Base-by-base conservation (phyloP, 768 basidiomycete species). In the Tubosaeta brunneosetosa region DNA sequence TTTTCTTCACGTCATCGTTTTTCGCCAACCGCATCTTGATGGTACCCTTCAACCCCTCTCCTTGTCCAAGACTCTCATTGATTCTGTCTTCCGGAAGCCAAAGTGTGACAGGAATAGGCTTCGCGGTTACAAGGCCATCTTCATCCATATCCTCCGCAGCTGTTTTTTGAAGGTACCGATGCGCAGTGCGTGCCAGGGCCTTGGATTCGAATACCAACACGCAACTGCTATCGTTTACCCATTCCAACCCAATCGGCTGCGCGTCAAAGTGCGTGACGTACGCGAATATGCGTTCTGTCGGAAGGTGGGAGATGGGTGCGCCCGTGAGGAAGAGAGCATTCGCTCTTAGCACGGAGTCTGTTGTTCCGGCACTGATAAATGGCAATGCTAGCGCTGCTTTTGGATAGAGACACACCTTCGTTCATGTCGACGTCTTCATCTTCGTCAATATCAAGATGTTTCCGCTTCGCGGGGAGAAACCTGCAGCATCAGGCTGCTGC, bases 81-180 rank as follows among this genome's bases (percentile, higher is more conserved):
- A 91, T 86, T 27, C 88, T 81, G 49, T 88, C 82, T 62, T 91
- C 85, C 19, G 88, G 80, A 0, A 90, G 88, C 87, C 89, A 91
- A 10, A 89, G 66, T 1, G 84, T 76, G 22, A 86, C 65, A 13
- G 90, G 91, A 26, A 92, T 79, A 2, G 86, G 72, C 53, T 84
- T 83, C 0, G 86, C 86, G 0, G 80, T 77, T 27, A 85, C 64
- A 58, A 77, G 81, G 2, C 82, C 85, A 26, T 80, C 80, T 12
- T 71, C 74, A 44, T 83, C 82, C 47, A 57, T 47, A 40, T 79
- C 74, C 58, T 85, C 84, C 6, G 71, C 58, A 9, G 68, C 56
- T 14, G 75, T 69, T 65, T 84, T 85, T 58, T 77, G 77, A 16
- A 90, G 74, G 19, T 61, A 62, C 11, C 71, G 68, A 57, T 78